Base-by-base conservation (phyloP, 169 alveolate species). In the Plasmodium fragile region DNA sequence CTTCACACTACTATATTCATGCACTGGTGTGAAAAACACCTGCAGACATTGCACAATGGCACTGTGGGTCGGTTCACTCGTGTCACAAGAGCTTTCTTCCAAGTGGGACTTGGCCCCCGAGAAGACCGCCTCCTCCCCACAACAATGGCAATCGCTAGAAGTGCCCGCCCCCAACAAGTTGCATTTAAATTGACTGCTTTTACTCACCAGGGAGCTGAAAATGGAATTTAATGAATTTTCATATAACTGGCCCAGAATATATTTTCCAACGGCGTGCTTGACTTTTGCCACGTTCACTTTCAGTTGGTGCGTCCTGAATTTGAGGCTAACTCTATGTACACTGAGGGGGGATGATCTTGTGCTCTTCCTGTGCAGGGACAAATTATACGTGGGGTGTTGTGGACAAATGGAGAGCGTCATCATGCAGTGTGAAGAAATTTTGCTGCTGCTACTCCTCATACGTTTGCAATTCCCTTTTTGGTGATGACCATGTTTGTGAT, bases 211-310 rank as follows among this genome's bases (percentile, higher is more conserved):
- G 49, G 72, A 41, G 52, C 36, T 43, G 22, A 39, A 89, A 28
- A 89, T 78, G 30, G 91, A 89, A 34, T 53, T 65, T 5, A 89
- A 22, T 2, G 65, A 6, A 13, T 79, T 89, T 18, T 32, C 72
- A 32, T 79, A 89, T 43, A 89, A 52, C n/a, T 89, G 82, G 13
- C 82, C 81, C 45, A 41, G 79, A 22, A 89, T 30, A 25, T 25
- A 36, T 49, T 72, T 16, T 65, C 71, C 16, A 7, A 79, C 18
- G 34, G 69, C 16, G 16, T 43, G 13, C 4, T 13, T 89, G 22
- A 80, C 49, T 1, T 39, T 78, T 5, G 30, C 18, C 41, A 59
- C 13, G 75, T 89, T 70, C 39, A 84, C 65, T 32, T 72, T 32
- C 3, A 84, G 5, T 5, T 18, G 36, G 34, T 73, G 30, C 28